These are phyloP conservation scores for Boletus edulis DNA, from an alignment of 768 basidiomycete species.

Conservation along the genomic window DNA sequence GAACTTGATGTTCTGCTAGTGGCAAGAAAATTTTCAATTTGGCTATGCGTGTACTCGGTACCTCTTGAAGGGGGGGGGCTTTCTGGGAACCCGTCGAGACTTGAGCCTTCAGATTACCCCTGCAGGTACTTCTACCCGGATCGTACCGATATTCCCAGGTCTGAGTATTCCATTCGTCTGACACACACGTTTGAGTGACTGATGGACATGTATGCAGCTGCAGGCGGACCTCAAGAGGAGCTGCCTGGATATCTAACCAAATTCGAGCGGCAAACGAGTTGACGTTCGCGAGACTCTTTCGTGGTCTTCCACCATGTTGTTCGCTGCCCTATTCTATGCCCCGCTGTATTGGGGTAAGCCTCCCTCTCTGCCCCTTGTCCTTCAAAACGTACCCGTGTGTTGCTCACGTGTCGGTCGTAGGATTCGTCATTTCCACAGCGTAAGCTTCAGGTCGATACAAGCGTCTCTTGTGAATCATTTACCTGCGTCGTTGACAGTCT, in stretches of 20 bases:
- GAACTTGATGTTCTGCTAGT: neutral
- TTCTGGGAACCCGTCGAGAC: too few relatives aligned
- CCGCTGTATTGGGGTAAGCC: constrained; percentile 2
- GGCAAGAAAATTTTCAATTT: too few relatives aligned
- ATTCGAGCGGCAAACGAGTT: neutral
- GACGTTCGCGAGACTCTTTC: neutral
- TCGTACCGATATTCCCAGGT: neutral
- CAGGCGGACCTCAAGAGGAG: too few relatives aligned
- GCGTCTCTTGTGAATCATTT: neutral
- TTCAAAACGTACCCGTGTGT: too few relatives aligned
- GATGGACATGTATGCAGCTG: too few relatives aligned
- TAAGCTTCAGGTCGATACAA: neutral
- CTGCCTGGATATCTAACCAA: too few relatives aligned
- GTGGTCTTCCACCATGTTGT: neutral
- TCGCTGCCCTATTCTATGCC: too few relatives aligned
- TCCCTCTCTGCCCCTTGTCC: neutral
- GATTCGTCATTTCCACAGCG: constrained; percentile 1
- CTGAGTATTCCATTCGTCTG: too few relatives aligned
- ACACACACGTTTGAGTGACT: too few relatives aligned
- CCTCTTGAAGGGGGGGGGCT: too few relatives aligned
- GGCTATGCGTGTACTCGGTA: too few relatives aligned
- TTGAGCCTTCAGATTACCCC: neutral
- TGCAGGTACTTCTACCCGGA: neutral
- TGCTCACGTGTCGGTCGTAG: neutral
- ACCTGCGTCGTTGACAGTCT: neutral